Base-by-base conservation (phyloP, 345 rosid species). In the Eucalyptus shirleyi region DNA sequence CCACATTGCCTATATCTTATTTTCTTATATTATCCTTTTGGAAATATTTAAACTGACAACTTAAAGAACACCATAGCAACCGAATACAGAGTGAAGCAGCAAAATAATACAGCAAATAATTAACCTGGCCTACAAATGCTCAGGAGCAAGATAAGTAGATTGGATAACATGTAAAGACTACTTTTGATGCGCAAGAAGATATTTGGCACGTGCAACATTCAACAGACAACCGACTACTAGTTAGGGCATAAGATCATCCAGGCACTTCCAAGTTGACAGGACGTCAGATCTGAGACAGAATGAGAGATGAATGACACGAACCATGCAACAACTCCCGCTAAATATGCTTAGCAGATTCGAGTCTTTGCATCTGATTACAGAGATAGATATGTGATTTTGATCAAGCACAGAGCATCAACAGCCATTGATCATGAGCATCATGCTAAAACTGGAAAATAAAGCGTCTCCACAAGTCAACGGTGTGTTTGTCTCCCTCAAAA, bases 1-100 rank as follows among this genome's bases (percentile, higher is more conserved):
- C 94, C 93, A 67, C 56, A 89, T 77, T 90, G 90, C 93, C 93
- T 88, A 91, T 42, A 49, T 89, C 91, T 88, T 56, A 40, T 77
- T 77, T 77, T 40, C 47, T 77, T 77, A 77, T 21, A 40, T 40
- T 77, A 21, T 77, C 47, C 85, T 77, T 21, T 40, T 6, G 56
- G 87, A 62, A 23, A 87, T 82, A 86, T 49, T 32, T 23, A 40
- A 86, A 81, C 37, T 4, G 62, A 65, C 50, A 86, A 56, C 60
- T 26, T 44, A 89, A 88, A 80, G 19, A 50, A 65, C 65, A 17
- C 49, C 37, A 10, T 51, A 86, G 47, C 45, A 50, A 17, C 67
- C 9, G 19, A 12, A 53, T 2, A 45, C 42, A 77, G 47, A 77
- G 47, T 77, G 47, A 77, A 77, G 30, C 85, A 37, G 28, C 26